Evolutionary conservation across 257 asterid genomes (phyloP).

Genomic region (Capsicum rhomboideum): DNA sequence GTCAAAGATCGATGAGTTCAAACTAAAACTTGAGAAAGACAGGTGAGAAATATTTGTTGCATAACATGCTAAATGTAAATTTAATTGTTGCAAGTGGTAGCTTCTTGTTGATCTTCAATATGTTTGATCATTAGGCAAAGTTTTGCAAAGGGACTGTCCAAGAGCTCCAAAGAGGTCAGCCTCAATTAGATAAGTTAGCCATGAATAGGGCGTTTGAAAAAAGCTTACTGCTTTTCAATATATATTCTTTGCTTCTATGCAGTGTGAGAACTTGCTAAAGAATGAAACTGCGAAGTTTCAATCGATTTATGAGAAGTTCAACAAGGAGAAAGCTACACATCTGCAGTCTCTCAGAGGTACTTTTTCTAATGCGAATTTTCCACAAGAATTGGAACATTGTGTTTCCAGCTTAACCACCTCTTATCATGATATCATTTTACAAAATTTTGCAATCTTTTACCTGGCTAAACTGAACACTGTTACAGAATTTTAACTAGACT

Average conservation of each 20-base stretch:
- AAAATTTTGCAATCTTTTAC: neutral
- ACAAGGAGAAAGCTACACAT: constrained; percentile 68
- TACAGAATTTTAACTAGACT: neutral
- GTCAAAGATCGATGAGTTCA: constrained; percentile 64
- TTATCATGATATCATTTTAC: neutral
- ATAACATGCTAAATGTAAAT: neutral
- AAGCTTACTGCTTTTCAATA: constrained; percentile 12
- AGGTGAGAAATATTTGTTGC: constrained; percentile 42
- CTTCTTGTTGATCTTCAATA: constrained; percentile 8
- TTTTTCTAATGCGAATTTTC: neutral
- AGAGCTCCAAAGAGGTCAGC: constrained; percentile 90
- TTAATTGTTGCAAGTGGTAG: neutral
- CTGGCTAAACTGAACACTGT: neutral
- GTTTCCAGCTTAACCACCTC: neutral
- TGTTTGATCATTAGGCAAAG: constrained; percentile 51
- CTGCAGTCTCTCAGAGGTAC: constrained; percentile 70
- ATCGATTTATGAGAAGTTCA: constrained; percentile 48
- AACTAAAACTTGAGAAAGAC: constrained; percentile 74
- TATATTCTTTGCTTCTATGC: constrained; percentile 19
- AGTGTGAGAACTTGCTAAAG: constrained; percentile 82
- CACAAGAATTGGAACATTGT: neutral
- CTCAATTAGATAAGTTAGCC: constrained; percentile 1
- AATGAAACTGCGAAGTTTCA: constrained; percentile 66
- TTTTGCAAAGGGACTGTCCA: constrained; percentile 70
- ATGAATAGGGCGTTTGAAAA: constrained; percentile 4